A percentile compares a stretch with the other conserved stretches of the same genome.
These are phyloP conservation scores for Kazachstania sp. DNA, from an alignment of 1,139 yeast genomes.

Conservation along the genomic window DNA sequence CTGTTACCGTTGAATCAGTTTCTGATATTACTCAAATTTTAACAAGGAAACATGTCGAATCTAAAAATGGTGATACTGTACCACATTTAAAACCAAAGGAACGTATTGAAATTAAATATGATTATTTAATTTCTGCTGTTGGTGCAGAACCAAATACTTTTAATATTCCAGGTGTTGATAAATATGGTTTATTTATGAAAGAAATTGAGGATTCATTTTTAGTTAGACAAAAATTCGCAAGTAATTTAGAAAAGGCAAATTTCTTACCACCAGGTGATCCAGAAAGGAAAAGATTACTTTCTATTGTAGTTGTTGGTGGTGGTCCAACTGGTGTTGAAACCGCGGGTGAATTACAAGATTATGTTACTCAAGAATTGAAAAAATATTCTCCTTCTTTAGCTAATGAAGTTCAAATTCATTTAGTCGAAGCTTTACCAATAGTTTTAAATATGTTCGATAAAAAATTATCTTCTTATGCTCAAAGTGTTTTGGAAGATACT, in stretches of 20 bases:
- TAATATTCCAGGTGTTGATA: slow-evolving; percentile 73
- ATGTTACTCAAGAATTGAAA: slow-evolving; percentile 80
- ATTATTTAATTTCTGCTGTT: slow-evolving; percentile 70
- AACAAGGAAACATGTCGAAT: slow-evolving; percentile 15
- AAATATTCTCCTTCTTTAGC: slow-evolving; percentile 86
- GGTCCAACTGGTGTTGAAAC: slow-evolving; percentile 91
- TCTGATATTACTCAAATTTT: slow-evolving; percentile 33
- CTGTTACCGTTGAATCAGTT: slow-evolving; percentile 45
- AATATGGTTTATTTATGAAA: slow-evolving; percentile 74
- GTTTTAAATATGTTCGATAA: slow-evolving; percentile 82
- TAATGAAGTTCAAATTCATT: slow-evolving; percentile 70
- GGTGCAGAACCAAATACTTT: slow-evolving; percentile 82
- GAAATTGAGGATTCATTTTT: slow-evolving; percentile 76
- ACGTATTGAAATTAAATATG: slow-evolving; percentile 43
- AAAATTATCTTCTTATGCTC: slow-evolving; percentile 80
- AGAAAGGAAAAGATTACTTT: slow-evolving; percentile 64
- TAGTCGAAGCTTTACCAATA: slow-evolving; percentile 85
- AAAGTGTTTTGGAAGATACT: slow-evolving; percentile 66
- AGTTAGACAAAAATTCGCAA: slow-evolving; percentile 68
- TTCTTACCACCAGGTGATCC: slow-evolving; percentile 66
- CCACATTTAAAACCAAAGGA: slow-evolving; percentile 31
- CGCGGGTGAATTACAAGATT: slow-evolving; percentile 88
- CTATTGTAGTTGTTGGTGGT: slow-evolving; percentile 81
- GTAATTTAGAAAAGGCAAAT: slow-evolving; percentile 66
- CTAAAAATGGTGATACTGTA: slow-evolving; percentile 12